Conservation (phyloP, 495 filamentous ascomycete genomes). For the Rostrohypoxylon terebratum region DNA sequence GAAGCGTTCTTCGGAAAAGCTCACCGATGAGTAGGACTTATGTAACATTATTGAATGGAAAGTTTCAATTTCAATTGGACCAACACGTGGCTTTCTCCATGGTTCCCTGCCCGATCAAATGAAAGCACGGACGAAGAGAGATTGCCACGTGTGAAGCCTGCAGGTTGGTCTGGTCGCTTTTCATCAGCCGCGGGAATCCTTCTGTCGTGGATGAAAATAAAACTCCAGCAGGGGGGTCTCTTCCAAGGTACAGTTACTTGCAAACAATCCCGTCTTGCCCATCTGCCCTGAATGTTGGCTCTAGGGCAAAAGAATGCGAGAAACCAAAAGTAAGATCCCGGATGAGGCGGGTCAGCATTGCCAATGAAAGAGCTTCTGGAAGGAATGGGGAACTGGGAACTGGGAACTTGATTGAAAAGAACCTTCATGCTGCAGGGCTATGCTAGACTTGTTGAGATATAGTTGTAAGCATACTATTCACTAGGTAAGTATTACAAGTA, state of each 20-base stretch:
- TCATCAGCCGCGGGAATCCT: slow-evolving; percentile 37
- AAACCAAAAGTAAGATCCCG: slow-evolving; percentile 7
- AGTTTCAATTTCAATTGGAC: neutral
- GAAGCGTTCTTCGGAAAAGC: neutral
- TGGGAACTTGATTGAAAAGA: neutral
- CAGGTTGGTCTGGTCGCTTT: slow-evolving; percentile 19
- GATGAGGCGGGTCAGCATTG: slow-evolving; percentile 12
- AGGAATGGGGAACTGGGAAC: slow-evolving; percentile 23
- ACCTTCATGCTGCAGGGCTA: slow-evolving; percentile 20
- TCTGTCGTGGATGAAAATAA: slow-evolving; percentile 26
- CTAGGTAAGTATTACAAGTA: neutral
- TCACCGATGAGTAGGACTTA: slow-evolving; percentile 11
- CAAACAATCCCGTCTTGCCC: neutral
- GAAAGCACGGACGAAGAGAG: slow-evolving; percentile 36
- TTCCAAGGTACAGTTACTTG: slow-evolving; percentile 20
- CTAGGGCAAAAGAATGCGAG: neutral
- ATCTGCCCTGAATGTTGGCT: neutral
- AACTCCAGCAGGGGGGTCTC: slow-evolving; percentile 13
- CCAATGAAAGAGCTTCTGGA: slow-evolving; percentile 22
- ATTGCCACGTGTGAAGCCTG: slow-evolving; percentile 45
- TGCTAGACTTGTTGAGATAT: slow-evolving; percentile 4
- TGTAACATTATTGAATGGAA: slow-evolving; percentile 31
- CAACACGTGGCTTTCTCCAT: slow-evolving; percentile 41
- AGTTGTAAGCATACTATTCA: neutral
- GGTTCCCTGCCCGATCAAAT: slow-evolving; percentile 34